Evolutionary conservation across 2,329 filamentous ascomycete species (phyloP), one percentile per base, ranked within the genome.

Genomic region (Fusarium sp.): DNA sequence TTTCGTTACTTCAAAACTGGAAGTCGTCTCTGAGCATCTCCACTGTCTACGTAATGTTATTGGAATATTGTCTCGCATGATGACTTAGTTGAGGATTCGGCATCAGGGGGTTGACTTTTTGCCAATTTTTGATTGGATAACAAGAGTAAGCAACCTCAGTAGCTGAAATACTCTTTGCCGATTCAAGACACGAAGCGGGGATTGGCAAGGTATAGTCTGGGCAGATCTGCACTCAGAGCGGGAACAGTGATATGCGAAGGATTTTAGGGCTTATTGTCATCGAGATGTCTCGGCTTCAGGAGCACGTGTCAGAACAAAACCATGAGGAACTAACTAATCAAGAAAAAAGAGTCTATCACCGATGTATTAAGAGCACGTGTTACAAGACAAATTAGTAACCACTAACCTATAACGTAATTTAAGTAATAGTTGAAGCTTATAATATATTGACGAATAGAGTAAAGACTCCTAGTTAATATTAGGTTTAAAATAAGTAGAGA

Each of bases 251-350:
- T 31, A 38, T 39, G 13, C 47, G 55, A 50, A 64, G 55, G 61
- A 64, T 64, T 61, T 50, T 64, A 61, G 55, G 44, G 61, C 44
- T 64, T 61, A 44, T 13, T 35, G 11, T 51, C 44, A 64, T 64
- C 55, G 36, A 64, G 55, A 64, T 64, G 15, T n/a, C 30, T 48
- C 11, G 20, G 14, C 30, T 57, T 57, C 14, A 11, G 14, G 5
- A 39, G 24, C 33, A 39, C 11, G 20, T 38, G 50, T 10, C 50
- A 28, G 20, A 28, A 12, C 15, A 22, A 22, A 38, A 7, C 3
- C 12, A 14, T 5, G 7, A 28, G 15, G 15, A 16, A 7, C n/a
- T 12, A 4, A n/a, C 22, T 13, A 20, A 28, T 6, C 15, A 28
- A 12, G 8, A 13, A n/a, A 50, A 35, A 35, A 10, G 33, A 35